A percentile compares a stretch with the other conserved stretches of the same genome.
Conservation (phyloP, 176 grass and related monocot genomes). For the Poa pratensis region DNA sequence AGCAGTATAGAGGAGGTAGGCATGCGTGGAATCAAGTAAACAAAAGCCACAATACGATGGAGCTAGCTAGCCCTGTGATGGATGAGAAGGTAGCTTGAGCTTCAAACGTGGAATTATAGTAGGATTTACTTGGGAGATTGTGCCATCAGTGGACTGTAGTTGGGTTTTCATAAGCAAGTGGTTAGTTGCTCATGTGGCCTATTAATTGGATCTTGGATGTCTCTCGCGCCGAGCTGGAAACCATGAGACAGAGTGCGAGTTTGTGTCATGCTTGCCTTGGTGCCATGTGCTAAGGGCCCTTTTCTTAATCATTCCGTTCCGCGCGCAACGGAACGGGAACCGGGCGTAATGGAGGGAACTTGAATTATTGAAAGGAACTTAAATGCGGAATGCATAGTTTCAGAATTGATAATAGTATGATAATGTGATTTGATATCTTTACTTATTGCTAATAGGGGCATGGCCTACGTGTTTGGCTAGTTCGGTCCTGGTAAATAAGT, state of each 20-base stretch:
- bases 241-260: slow-evolving; percentile 47
- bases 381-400: background rate
- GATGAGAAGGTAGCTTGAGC: slow-evolving; percentile 8
- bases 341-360: background rate
- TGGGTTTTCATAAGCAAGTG: slow-evolving; percentile 51
- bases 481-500: background rate
- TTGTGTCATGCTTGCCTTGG: slow-evolving; percentile 53
- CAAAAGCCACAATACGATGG: slow-evolving; percentile 1
- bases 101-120: slow-evolving; percentile 42
- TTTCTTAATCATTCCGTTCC: slow-evolving; percentile 54
- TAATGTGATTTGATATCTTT: background rate
- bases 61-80: slow-evolving; percentile 1
- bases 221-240: slow-evolving; percentile 66
- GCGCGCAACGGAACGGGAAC: slow-evolving; percentile 13
- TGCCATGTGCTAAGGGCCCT: slow-evolving; percentile 58
- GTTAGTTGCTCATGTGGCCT: slow-evolving; percentile 60
- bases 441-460: slow-evolving; percentile 23
- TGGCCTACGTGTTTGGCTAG: slow-evolving; percentile 19
- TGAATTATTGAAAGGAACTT: slow-evolving; percentile 27
- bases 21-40: slow-evolving; percentile 37
- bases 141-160: slow-evolving; percentile 4
- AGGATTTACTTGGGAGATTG: slow-evolving; percentile 53
- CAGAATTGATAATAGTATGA: background rate
- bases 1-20: background rate
- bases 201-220: slow-evolving; percentile 67